Base-by-base conservation (phyloP, 345 rosid species). In the Linum lewisii region DNA sequence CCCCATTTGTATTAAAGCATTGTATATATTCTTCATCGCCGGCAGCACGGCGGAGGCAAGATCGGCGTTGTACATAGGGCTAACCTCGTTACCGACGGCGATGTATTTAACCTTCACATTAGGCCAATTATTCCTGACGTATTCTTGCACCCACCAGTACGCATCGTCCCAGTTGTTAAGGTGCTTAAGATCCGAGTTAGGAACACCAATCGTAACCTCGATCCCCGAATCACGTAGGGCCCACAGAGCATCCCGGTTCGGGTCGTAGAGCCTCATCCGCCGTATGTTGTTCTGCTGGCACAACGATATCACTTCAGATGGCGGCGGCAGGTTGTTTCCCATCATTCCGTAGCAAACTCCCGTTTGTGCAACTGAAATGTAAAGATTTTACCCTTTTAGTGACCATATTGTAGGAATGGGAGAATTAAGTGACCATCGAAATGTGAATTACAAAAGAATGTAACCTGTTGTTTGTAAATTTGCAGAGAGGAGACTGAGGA, bases 301-400 rank as follows among this genome's bases (percentile, higher is more conserved):
- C 7, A 79, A 72, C 7, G 59, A 19, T 21, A 70, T 29, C 23
- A 79, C 83, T 36, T 71, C 70, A 6, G 49, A 2, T 10, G 68
- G 23, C 0, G 75, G 22, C 25, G 83, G 83, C 13, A 79, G 78
- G 76, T 79, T 79, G 74, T 73, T 79, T 1, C 83, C 83, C 10
- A 73, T 49, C 78, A 75, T 79, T 34, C 83, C 83, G 23, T 79
- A 79, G 54, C 78, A 75, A 19, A 75, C 78, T 13, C 83, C 83
- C 15, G 73, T 21, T 64, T 72, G 62, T 3, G 78, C 83, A 19
- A 47, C 78, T 78, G 53, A 55, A 4, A 10, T 22, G 5, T 13
- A 21, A 15, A 24, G 21, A 5, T n/a, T n/a, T n/a, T n/a, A n/a
- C n/a, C 19, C 2, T 1, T 51, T 51, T 51, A 19, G 38, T 19